phyloP scores from a whole-genome alignment of 768 basidiomycete genomes.

The Suillus bovinus region DNA sequence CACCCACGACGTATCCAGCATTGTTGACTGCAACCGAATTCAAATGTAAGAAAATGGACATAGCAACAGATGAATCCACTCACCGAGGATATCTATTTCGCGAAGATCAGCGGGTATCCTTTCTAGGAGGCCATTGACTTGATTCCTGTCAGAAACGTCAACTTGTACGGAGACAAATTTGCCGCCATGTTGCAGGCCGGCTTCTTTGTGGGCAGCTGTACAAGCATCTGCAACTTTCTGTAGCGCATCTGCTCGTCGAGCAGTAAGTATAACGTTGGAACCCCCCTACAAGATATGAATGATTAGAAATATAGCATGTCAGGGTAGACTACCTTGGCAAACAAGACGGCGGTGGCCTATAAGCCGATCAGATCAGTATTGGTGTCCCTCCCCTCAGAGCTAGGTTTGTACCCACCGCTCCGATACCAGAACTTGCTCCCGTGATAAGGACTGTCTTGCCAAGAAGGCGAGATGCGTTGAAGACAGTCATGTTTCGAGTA shows the following conservation, averaged over 20 bases:
- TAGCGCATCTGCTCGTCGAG: slow-evolving; percentile 74
- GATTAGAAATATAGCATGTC: neutral
- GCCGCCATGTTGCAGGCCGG: slow-evolving; percentile 74
- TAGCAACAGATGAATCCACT: slow-evolving; percentile 18
- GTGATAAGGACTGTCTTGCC: slow-evolving; percentile 89
- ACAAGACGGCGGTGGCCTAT: slow-evolving; percentile 85
- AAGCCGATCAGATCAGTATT: slow-evolving; percentile 3
- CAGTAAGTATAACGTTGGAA: slow-evolving; percentile 83
- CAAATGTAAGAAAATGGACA: neutral
- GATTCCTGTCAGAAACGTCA: slow-evolving; percentile 78
- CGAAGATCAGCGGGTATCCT: slow-evolving; percentile 71
- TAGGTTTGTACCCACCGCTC: slow-evolving; percentile 60
- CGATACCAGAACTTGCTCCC: slow-evolving; percentile 89
- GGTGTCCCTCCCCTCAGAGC: slow-evolving; percentile 2
- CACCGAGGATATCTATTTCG: slow-evolving; percentile 83
- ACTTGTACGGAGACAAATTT: slow-evolving; percentile 70
- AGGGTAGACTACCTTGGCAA: slow-evolving; percentile 64
- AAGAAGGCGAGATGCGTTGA: slow-evolving; percentile 76
- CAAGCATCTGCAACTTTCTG: slow-evolving; percentile 70
- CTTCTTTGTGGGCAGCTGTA: slow-evolving; percentile 65
- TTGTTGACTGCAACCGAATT: slow-evolving; percentile 51
- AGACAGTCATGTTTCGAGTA: slow-evolving; percentile 62
- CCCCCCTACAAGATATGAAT: slow-evolving; percentile 56
- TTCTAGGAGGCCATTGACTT: slow-evolving; percentile 67
- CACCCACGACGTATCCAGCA: slow-evolving; percentile 89